These are phyloP conservation scores for Arbutus unedo DNA, from an alignment of 148 eudicot species.

Conservation along the genomic window DNA sequence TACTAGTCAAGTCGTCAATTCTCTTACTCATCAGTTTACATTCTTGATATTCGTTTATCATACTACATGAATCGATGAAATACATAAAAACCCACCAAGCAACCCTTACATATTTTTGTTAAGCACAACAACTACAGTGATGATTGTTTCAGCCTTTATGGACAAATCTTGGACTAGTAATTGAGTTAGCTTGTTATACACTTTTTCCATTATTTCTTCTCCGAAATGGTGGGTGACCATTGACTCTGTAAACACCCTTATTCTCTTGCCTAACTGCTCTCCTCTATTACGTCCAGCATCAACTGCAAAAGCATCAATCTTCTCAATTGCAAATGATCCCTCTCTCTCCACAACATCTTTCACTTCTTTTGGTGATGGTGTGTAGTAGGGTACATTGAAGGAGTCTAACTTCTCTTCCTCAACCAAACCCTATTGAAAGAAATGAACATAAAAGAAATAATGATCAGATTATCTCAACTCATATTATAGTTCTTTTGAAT, in stretches of 20 bases:
- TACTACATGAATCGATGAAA: too few relatives aligned
- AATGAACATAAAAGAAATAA: neutral
- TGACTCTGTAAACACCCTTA: constrained; percentile 15
- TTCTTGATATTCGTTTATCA: too few relatives aligned
- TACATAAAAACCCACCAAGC: too few relatives aligned
- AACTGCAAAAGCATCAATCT: constrained; percentile 8
- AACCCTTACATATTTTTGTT: neutral
- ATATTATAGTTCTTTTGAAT: neutral
- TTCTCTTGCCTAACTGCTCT: constrained; percentile 13
- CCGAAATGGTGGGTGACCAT: constrained; percentile 30
- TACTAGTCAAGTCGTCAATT: too few relatives aligned
- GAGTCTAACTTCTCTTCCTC: constrained; percentile 26
- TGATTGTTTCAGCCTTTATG: neutral
- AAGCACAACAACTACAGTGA: constrained; percentile 19
- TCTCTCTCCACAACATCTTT: constrained; percentile 17
- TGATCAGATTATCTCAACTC: neutral
- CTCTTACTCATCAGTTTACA: too few relatives aligned
- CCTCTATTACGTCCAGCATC: neutral
- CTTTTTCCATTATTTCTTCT: neutral
- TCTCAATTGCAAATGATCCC: constrained; percentile 26
- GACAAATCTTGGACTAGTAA: constrained; percentile 12
- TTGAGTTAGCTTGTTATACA: constrained; percentile 11
- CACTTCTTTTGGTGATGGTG: constrained; percentile 28
- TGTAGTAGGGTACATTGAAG: constrained; percentile 31
- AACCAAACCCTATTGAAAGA: constrained; percentile 20